Evolutionary conservation across 371 early-diverging fungal species (phyloP), one percentile per base, ranked within the genome.

Genomic region (Lichtheimia hyalospora): DNA sequence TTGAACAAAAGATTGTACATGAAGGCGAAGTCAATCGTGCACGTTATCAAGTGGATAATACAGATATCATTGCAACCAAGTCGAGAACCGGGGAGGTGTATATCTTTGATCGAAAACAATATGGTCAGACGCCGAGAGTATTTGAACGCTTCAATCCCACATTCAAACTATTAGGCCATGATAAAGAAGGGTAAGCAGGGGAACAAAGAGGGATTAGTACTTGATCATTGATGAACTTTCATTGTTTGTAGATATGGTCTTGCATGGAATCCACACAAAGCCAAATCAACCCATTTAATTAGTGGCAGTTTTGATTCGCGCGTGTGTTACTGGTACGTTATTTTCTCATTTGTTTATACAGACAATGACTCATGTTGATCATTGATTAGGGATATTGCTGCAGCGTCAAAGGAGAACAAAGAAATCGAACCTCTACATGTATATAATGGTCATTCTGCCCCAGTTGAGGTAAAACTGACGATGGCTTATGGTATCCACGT

Each of bases 71-170:
- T 67, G 99, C 98, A 5, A 98, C 98, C 5, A 92, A 96, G 69
- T 90, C 96, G n/a, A 90, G 93, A 40, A 74, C 77, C n/a, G 96
- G 96, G 16, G 96, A 96, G 27, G 94, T 99, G 34, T 94, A 91
- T 73, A 82, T 99, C 42, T 99, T 98, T 81, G 99, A 99, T 73
- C 88, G 96, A 57, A 98, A 99, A n/a, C 90, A 90, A 41, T 97
- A 95, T 75, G 86, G 92, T 27, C 86, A 87, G 40, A 82, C 83
- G 51, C 94, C 96, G 1, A 82, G 82, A 49, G 80, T 83, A 28
- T 84, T 89, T 63, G 87, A 87, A 16, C 77, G 81, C 21, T 92
- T 93, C 73, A 84, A 78, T 44, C 99, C 99, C 2, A 96, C 96
- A 24, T 80, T 97, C 42, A 81, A 84, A 51, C 84, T 99, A 44